Evolutionary conservation across 2,329 filamentous ascomycete genomes (phyloP).

Genomic region (Elsinoe australis): DNA sequence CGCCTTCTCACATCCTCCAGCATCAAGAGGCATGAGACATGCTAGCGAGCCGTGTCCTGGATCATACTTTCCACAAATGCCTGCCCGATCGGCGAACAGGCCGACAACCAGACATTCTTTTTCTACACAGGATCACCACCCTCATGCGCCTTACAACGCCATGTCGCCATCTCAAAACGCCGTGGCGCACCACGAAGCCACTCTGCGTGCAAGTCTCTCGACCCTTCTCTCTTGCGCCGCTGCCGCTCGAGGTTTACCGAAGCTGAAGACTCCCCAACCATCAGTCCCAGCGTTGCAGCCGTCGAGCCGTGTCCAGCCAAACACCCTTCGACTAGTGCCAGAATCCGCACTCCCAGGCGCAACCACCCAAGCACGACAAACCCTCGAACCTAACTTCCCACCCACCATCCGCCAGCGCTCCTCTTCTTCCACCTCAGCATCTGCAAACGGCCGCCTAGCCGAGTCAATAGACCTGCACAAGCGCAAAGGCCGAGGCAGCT

Average conservation of each 20-base stretch:
- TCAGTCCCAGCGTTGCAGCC: slow-evolving; percentile 23
- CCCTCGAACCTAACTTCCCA: slow-evolving; percentile 29
- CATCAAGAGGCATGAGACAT: slow-evolving; percentile 42
- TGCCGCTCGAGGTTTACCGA: slow-evolving; percentile 74
- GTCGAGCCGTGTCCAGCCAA: slow-evolving; percentile 39
- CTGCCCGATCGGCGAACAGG: slow-evolving; percentile 29
- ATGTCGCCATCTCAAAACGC: slow-evolving; percentile 69
- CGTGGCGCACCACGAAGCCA: slow-evolving; percentile 72
- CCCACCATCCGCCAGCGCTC: slow-evolving; percentile 30
- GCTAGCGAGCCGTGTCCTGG: slow-evolving; percentile 42
- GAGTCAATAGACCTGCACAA: slow-evolving; percentile 35
- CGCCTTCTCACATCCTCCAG: slow-evolving; percentile 77
- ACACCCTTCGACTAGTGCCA: slow-evolving; percentile 51
- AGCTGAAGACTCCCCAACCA: slow-evolving; percentile 38
- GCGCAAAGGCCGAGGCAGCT: slow-evolving; percentile 36
- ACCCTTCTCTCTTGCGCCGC: slow-evolving; percentile 92
- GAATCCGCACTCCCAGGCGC: slow-evolving; percentile 45
- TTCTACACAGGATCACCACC: slow-evolving; percentile 32
- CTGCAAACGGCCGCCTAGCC: slow-evolving; percentile 22
- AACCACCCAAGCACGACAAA: slow-evolving; percentile 22
- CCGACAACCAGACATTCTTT: slow-evolving; percentile 29
- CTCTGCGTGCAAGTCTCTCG: slow-evolving; percentile 83
- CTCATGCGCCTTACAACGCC: slow-evolving; percentile 56
- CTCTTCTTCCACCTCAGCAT: slow-evolving; percentile 26
- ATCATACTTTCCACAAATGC: slow-evolving; percentile 37